phyloP scores from a whole-genome alignment of 139 green algal genomes.

The Volvox reticuliferus region DNA sequence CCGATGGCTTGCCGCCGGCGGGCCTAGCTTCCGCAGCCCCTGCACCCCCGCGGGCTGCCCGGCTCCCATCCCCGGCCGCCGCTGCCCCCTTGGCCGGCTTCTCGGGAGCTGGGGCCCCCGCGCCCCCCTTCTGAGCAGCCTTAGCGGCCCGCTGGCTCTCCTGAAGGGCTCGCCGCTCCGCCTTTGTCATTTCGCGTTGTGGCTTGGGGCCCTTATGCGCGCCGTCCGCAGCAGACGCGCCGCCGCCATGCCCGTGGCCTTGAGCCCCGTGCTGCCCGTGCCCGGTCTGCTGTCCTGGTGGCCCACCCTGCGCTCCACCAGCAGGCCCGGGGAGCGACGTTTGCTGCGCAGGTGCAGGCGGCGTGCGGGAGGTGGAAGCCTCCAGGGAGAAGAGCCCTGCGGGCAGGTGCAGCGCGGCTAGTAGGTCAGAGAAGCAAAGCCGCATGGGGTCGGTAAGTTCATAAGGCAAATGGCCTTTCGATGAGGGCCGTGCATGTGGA shows the following conservation, averaged over 20 bases:
- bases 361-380: not conserved
- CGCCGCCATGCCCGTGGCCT: not conserved
- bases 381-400: slow-evolving; percentile 42
- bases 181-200: slow-evolving; percentile 76
- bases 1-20: not conserved
- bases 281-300: not conserved
- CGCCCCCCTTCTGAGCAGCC: slow-evolving; percentile 65
- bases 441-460: too few species aligned
- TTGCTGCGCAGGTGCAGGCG: not conserved
- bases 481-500: too few species aligned
- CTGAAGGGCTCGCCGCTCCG: slow-evolving; percentile 86
- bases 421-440: too few species aligned
- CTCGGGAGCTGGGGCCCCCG: not conserved
- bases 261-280: not conserved
- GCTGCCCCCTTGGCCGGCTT: slow-evolving; percentile 18
- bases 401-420: not conserved
- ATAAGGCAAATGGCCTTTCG: too few species aligned
- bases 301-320: not conserved
- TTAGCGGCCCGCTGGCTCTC: slow-evolving; percentile 88
- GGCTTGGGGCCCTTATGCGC: slow-evolving; percentile 30
- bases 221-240: not conserved
- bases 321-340: not conserved
- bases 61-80: not conserved
- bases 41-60: not conserved
- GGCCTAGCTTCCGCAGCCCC: not conserved